phyloP scores from a whole-genome alignment of 345 rosid species.

The Camelina sativa region DNA sequence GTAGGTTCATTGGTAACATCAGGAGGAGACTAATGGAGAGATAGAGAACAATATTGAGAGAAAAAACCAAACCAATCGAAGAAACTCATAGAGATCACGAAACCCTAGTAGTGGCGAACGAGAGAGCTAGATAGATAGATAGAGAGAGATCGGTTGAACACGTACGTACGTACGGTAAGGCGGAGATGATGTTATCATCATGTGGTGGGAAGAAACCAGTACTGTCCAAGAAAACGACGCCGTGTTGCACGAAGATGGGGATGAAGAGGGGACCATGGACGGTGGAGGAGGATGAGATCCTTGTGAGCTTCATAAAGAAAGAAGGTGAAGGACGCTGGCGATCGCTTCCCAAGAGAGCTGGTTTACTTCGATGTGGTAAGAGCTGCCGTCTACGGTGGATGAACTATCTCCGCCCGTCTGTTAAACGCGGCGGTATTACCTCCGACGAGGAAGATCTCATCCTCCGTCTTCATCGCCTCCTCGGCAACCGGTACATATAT shows the following conservation, averaged over 20 bases:
- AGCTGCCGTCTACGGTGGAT: conserved; percentile 96
- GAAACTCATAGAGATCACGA: conserved; percentile 38
- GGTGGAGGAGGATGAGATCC: conserved; percentile 75
- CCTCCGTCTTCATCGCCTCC: conserved; percentile 86
- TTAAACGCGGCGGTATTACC: conserved; percentile 74
- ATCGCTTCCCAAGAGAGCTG: conserved; percentile 78
- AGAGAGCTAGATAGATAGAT: neutral
- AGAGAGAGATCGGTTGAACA: conserved; percentile 18
- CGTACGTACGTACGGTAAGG: neutral
- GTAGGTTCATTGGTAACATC: conserved; percentile 44
- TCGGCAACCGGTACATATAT: conserved; percentile 57
- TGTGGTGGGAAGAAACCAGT: conserved; percentile 14
- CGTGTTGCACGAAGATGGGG: conserved; percentile 75
- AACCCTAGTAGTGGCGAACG: conserved; percentile 25
- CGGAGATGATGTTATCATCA: conserved; percentile 31
- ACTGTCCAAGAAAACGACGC: conserved; percentile 43
- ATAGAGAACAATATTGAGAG: conserved; percentile 3
- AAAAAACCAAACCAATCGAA: conserved; percentile 21
- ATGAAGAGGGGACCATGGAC: conserved; percentile 94
- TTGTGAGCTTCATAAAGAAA: conserved; percentile 58
- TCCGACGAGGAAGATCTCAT: conserved; percentile 94
- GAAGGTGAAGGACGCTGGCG: conserved; percentile 94
- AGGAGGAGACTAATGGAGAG: conserved; percentile 30
- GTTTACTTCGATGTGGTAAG: conserved; percentile 83
- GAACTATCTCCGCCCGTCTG: conserved; percentile 87